Base-by-base conservation (phyloP, 1,284 basidiomycete genomes). In the Cutaneotrichosporon arboriforme region DNA sequence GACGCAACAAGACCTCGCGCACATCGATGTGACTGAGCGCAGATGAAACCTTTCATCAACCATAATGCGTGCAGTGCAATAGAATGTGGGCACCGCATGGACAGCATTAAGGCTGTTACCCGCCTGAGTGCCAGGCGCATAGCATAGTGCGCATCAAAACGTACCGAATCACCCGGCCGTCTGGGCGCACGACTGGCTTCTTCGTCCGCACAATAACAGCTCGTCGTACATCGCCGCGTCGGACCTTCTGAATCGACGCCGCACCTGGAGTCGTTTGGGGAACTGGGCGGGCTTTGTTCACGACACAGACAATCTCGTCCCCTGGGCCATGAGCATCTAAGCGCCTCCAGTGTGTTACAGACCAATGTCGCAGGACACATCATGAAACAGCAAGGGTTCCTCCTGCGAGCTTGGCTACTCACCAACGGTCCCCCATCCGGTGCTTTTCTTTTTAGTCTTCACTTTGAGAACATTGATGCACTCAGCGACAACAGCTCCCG, bases 391-490 rank as follows among this genome's bases (percentile, higher is more conserved):
- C n/a, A n/a, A n/a, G n/a, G n/a, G n/a, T n/a, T n/a, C n/a, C n/a
- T n/a, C n/a, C n/a, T n/a, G n/a, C n/a, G n/a, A n/a, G n/a, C 8
- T 1, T 40, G 4, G 5, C 15, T n/a, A 73, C 76, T 57, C 52
- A 81, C 81, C 81, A 50, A 81, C 78, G 21, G 76, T 73, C 5
- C 69, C 96, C 82, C 77, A 89, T 81, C 82, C 90, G 41, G 71
- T 71, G 81, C 78, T 90, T 46, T 64, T 64, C 23, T 63, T 51
- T 20, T 51, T 54, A 37, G 75, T 89, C 77, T 97, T 97, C 76
- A 90, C 86, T 77, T 97, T 96, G 56, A 97, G 81, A 20, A 98
- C 85, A 73, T 98, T 97, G 74, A 99, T 90, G 68, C 93, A 96
- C 79, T 97, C 94, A 38, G 94, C 87, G 55, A 96, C 79, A 59